A percentile compares a stretch with the other conserved stretches of the same genome.
phyloP scores from a whole-genome alignment of 176 grass and related monocot species.

The Zea luxurians region DNA sequence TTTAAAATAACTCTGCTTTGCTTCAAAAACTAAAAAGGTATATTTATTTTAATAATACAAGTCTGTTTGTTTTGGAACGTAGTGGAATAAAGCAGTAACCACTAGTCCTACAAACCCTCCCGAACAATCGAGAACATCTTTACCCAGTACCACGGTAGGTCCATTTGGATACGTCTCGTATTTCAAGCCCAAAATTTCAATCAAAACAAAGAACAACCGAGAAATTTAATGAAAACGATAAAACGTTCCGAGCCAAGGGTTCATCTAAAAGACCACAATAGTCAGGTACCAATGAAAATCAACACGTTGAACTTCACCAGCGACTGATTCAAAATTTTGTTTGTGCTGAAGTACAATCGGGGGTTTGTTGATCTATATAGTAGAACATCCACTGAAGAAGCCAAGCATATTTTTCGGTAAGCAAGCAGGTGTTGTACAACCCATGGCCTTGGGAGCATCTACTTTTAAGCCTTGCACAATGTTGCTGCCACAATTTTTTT shows the following conservation, averaged over 20 bases:
- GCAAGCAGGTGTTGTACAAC: slow-evolving; percentile 35
- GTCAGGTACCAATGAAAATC: slow-evolving; percentile 11
- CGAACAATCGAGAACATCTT: too few relatives aligned
- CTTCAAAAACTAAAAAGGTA: too few relatives aligned
- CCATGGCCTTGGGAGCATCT: slow-evolving; percentile 21
- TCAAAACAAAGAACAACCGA: too few relatives aligned
- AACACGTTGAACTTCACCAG: neutral
- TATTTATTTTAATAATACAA: too few relatives aligned
- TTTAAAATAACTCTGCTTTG: too few relatives aligned
- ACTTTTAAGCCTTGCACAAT: slow-evolving; percentile 11
- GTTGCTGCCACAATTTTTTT: neutral
- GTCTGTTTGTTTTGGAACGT: too few relatives aligned
- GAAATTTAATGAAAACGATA: neutral
- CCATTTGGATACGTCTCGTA: too few relatives aligned
- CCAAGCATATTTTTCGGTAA: slow-evolving; percentile 4
- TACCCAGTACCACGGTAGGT: too few relatives aligned
- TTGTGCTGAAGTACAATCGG: slow-evolving; percentile 15
- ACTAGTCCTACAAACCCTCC: too few relatives aligned
- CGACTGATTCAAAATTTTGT: slow-evolving; percentile 14
- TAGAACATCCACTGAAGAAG: neutral
- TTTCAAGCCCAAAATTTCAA: too few relatives aligned
- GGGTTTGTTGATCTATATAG: slow-evolving; percentile 5
- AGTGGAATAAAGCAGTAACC: too few relatives aligned
- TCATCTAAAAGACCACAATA: neutral
- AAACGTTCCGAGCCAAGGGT: neutral